Conservation (phyloP, 192 early-diverging fungal species). For the Umbelopsis isabellina region DNA sequence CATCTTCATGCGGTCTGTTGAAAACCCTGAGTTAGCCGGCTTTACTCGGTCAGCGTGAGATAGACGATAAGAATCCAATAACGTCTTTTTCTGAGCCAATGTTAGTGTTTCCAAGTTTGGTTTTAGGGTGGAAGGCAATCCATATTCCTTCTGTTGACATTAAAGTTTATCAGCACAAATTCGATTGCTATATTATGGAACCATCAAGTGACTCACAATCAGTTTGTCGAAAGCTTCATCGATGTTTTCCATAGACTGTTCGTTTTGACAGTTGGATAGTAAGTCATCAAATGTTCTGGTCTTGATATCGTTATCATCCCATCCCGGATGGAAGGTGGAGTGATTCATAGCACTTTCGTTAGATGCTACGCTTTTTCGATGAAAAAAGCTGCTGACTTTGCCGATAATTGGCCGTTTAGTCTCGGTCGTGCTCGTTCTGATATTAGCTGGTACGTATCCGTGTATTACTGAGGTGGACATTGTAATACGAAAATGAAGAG, state of each 20-base stretch:
- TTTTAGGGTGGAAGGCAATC: constrained; percentile 22
- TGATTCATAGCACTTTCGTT: constrained; percentile 10
- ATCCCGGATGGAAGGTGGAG: constrained; percentile 1
- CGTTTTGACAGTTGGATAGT: not conserved
- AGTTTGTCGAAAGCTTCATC: constrained; percentile 33
- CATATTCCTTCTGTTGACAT: constrained; percentile 26
- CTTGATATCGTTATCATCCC: not conserved
- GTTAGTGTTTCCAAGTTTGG: constrained; percentile 25
- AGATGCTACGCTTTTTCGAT: constrained; percentile 3
- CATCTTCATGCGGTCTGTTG: constrained; percentile 2
- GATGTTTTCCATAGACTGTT: constrained; percentile 15
- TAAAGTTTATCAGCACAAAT: not conserved
- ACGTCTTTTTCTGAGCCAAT: constrained; percentile 25
- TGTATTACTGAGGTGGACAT: constrained; percentile 6
- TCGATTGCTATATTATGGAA: too few relatives aligned
- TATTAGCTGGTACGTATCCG: not conserved
- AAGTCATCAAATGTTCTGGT: not conserved
- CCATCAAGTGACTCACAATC: constrained; percentile 22
- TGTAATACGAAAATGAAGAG: not conserved
- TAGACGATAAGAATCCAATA: constrained; percentile 9
- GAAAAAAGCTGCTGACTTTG: constrained; percentile 20
- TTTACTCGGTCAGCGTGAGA: not conserved
- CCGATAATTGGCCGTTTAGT: constrained; percentile 15
- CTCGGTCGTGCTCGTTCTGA: not conserved
- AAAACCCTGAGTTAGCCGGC: not conserved